phyloP scores from a whole-genome alignment of 1,139 yeast genomes.

The Geotrichum histeridarum region DNA sequence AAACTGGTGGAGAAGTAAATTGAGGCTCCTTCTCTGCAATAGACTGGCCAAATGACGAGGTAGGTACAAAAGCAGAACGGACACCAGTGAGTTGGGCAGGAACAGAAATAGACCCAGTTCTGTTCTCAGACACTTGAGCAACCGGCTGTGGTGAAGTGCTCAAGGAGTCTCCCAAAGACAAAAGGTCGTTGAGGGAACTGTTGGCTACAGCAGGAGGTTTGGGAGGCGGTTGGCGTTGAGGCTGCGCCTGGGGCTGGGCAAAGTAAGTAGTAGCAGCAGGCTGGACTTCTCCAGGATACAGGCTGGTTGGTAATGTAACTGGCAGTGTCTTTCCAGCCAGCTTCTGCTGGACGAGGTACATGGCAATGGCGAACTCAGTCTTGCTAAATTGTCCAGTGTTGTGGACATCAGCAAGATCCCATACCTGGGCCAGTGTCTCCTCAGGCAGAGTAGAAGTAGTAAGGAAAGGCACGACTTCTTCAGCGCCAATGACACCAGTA shows the following conservation, averaged over 20 bases:
- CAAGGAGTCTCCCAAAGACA: slow-evolving; percentile 40
- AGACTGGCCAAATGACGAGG: slow-evolving; percentile 66
- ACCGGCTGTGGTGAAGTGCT: slow-evolving; percentile 25
- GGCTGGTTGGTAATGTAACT: slow-evolving; percentile 39
- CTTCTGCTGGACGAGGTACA: slow-evolving; percentile 83
- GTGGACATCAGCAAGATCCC: slow-evolving; percentile 92
- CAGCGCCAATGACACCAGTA: slow-evolving; percentile 57
- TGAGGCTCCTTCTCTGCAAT: slow-evolving; percentile 37
- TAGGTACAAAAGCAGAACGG: slow-evolving; percentile 49
- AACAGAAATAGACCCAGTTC: slow-evolving; percentile 17
- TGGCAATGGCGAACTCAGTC: slow-evolving; percentile 85
- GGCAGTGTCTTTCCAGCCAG: slow-evolving; percentile 77
- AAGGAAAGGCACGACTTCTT: slow-evolving; percentile 80
- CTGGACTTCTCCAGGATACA: slow-evolving; percentile 25
- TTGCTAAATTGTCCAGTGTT: slow-evolving; percentile 78
- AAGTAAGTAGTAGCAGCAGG: slow-evolving; percentile 17
- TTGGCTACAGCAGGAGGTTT: slow-evolving; percentile 29
- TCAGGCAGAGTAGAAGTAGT: slow-evolving; percentile 83
- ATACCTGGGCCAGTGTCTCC: slow-evolving; percentile 77
- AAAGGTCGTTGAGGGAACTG: slow-evolving; percentile 32
- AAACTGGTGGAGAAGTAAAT: slow-evolving; percentile 5
- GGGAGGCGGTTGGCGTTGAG: slow-evolving; percentile 29
- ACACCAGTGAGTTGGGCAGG: slow-evolving; percentile 34
- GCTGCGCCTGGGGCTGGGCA: slow-evolving; percentile 22
- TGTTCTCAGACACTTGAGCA: slow-evolving; percentile 8